Percentiles rank a stretch among this genome's conserved stretches.
Conservation (phyloP, 768 basidiomycete genomes). For the Hypholoma sublateritium region DNA sequence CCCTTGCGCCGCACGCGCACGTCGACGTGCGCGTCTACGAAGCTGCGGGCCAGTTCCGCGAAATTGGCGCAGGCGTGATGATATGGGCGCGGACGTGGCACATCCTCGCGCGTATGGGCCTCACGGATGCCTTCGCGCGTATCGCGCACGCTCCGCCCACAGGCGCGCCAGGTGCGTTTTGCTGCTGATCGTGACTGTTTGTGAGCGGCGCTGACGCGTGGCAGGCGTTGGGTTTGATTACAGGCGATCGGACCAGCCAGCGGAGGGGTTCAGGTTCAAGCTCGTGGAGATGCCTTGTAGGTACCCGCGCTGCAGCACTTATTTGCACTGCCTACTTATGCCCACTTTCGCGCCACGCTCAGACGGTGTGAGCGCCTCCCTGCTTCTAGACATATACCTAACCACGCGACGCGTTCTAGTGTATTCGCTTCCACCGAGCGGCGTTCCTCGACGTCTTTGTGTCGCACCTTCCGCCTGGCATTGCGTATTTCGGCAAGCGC, state of each 20-base stretch:
- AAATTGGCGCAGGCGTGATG: conserved; percentile 49
- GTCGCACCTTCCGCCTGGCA: conserved; percentile 28
- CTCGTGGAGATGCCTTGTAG: conserved; percentile 42
- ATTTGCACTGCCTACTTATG: neutral
- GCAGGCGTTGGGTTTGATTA: conserved; percentile 46
- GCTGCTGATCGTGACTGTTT: neutral
- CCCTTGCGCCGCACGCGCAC: conserved; percentile 35
- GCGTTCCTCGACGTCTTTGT: conserved; percentile 45
- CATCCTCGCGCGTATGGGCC: conserved; percentile 41
- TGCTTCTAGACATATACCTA: neutral
- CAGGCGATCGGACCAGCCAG: conserved; percentile 39
- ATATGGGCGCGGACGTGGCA: conserved; percentile 48
- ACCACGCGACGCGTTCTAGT: conserved; percentile 13
- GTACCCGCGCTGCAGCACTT: conserved; percentile 2
- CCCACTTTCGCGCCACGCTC: neutral
- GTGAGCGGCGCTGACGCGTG: neutral
- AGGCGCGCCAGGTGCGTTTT: conserved; percentile 26
- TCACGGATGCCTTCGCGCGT: conserved; percentile 31
- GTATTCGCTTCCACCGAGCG: conserved; percentile 48
- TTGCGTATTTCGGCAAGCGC: conserved; percentile 39
- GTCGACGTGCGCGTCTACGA: conserved; percentile 47
- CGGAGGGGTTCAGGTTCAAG: conserved; percentile 39
- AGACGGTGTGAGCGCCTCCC: conserved; percentile 27
- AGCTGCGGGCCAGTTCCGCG: conserved; percentile 43
- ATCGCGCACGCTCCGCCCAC: conserved; percentile 34